Base-by-base conservation (phyloP, 1,284 basidiomycete species). In the Phellinidium pouzarii region DNA sequence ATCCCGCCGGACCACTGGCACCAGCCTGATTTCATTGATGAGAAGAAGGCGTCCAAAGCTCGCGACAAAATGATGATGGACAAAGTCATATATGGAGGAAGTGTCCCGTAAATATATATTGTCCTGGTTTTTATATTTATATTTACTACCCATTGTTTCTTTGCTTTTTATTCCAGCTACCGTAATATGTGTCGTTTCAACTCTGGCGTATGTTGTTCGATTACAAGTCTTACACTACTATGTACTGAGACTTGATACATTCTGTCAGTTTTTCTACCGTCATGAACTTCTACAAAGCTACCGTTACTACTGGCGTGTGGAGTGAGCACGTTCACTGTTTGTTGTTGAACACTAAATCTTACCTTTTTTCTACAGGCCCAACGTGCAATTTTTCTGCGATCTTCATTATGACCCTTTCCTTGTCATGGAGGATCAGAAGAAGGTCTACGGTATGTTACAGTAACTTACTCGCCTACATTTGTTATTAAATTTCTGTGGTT, bases 121-220 rank as follows among this genome's bases (percentile, higher is more conserved):
- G 36, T 25, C 4, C 45, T 14, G 2, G 25, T 22, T n/a, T n/a
- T n/a, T n/a, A n/a, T n/a, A n/a, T n/a, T n/a, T n/a, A n/a, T n/a
- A n/a, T n/a, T n/a, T n/a, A n/a, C n/a, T n/a, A n/a, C n/a, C 40
- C 17, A 34, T 49, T 37, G 25, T 34, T 42, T 34, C 53, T 45
- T 50, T 38, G 12, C 53, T 47, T 45, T 45, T 48, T 14, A n/a
- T n/a, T n/a, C 52, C 58, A 83, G 82, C 36, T 91, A 91, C 63
- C 82, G 87, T 48, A 90, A 91, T 59, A 91, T 95, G 92, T 96
- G 94, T 65, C 83, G 95, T 19, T 97, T 86, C 73, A 93, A 96
- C 68, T 92, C 90, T 51, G 93, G 93, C 31, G 91, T 92, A 69
- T 66, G 81, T 46, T 26, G 11, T 41, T 47, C 55, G 40, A n/a